These are phyloP conservation scores for Chaetomium cochliodes DNA, from an alignment of 495 filamentous ascomycete genomes.

Conservation along the genomic window DNA sequence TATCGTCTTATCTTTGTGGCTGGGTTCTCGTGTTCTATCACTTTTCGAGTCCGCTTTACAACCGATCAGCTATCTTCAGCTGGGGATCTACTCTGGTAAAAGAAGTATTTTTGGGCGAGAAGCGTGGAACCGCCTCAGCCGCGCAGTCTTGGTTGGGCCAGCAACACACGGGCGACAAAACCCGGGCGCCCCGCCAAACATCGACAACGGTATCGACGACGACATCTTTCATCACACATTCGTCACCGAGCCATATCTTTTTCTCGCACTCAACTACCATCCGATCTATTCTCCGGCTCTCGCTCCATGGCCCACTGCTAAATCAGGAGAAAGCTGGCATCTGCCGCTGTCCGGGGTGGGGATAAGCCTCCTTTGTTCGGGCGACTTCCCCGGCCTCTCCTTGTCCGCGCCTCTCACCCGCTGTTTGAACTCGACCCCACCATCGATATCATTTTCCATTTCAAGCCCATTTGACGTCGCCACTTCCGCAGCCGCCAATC, in stretches of 20 bases:
- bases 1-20: not conserved
- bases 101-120: not conserved
- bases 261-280: not conserved
- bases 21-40: not conserved
- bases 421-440: constrained; percentile 11
- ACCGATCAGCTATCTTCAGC: not conserved
- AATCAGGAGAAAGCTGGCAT: not conserved
- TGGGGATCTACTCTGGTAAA: not conserved
- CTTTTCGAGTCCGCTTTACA: not conserved
- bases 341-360: not conserved
- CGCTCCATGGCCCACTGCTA: not conserved
- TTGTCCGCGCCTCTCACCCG: constrained; percentile 12
- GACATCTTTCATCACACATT: not conserved
- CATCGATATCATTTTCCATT: constrained; percentile 3
- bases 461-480: constrained; percentile 20
- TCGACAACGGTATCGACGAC: not conserved
- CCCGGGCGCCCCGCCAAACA: not conserved
- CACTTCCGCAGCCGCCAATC: constrained; percentile 20
- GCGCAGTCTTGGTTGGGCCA: not conserved
- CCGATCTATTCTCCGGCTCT: not conserved
- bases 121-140: not conserved
- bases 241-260: not conserved
- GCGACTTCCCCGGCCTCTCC: not conserved
- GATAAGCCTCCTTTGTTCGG: not conserved
- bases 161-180: not conserved